Evolutionary conservation across 345 rosid species (phyloP), one percentile per base, ranked within the genome.

Genomic region (Microcos paniculata): DNA sequence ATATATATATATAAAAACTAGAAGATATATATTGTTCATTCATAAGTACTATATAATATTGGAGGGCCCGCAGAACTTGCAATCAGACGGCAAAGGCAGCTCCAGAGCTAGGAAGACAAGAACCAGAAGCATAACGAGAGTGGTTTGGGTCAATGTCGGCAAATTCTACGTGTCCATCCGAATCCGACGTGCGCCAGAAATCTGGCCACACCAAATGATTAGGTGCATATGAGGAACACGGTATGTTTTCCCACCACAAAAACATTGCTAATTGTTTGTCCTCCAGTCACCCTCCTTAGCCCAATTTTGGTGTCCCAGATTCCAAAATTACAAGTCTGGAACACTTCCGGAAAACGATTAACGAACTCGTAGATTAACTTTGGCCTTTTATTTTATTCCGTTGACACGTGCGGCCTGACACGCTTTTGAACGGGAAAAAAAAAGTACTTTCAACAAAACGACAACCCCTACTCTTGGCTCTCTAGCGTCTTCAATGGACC

Each of bases 401-500:
- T n/a, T 58, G 76, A 82, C 82, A 81, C 83, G 74, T 71, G 79
- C 68, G 80, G 30, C 21, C 48, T 77, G 73, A 33, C 79, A 45
- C 59, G 70, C 71, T 59, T 76, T 72, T 12, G 45, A 53, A 76
- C n/a, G n/a, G n/a, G n/a, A 65, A 58, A 18, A 31, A 35, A 46
- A 30, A 30, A n/a, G n/a, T n/a, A n/a, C n/a, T n/a, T n/a, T 42
- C 18, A 8, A 31, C 38, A 61, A 79, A 61, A 77, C 33, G 78
- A 80, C 84, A 74, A 8, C 85, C 73, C n/a, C n/a, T 70, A 79
- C 77, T 74, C 75, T 59, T 24, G 26, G 26, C 51, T 76, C 8
- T 57, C 42, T 18, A 30, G n/a, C n/a, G n/a, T n/a, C n/a, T n/a
- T n/a, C 6, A 8, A 1, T 31, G 19, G 49, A 42, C 76, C 40